phyloP scores from a whole-genome alignment of 31 red algal genomes.

The Pterothamnion heteromorphum region DNA sequence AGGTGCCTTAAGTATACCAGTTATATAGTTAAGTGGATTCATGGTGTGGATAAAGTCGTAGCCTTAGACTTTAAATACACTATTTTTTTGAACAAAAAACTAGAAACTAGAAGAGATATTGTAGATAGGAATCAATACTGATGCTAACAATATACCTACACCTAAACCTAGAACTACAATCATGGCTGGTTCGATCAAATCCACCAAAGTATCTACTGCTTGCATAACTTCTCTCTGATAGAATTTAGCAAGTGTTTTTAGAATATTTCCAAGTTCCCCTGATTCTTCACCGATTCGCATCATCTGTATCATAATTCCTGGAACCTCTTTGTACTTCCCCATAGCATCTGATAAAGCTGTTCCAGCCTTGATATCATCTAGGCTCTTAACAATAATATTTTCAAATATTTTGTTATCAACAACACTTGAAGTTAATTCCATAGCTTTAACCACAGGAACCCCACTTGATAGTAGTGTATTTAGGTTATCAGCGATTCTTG shows the following conservation, averaged over 20 bases:
- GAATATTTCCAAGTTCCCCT: neutral
- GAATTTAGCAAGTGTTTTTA: conserved; percentile 19
- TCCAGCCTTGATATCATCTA: neutral
- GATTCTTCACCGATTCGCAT: conserved; percentile 15
- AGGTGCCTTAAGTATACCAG: too few relatives aligned
- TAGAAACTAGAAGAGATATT: neutral
- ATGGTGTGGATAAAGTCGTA: too few relatives aligned
- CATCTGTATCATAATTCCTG: neutral
- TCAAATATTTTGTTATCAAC: conserved; percentile 27
- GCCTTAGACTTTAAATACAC: too few relatives aligned
- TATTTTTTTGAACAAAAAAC: conserved; percentile 3
- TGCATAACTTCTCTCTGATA: conserved; percentile 32
- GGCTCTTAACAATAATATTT: neutral
- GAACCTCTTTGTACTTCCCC: neutral
- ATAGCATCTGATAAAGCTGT: neutral
- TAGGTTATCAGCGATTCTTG: neutral
- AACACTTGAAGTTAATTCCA: neutral
- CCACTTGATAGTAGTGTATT: neutral
- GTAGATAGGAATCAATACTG: conserved; percentile 17
- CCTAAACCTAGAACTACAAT: conserved; percentile 10
- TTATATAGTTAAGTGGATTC: too few relatives aligned
- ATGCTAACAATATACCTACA: neutral
- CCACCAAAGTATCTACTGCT: conserved; percentile 25
- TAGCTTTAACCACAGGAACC: neutral
- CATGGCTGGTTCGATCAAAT: neutral